phyloP scores from a whole-genome alignment of 1,284 basidiomycete genomes.

The Microbotryum scabiosae region DNA sequence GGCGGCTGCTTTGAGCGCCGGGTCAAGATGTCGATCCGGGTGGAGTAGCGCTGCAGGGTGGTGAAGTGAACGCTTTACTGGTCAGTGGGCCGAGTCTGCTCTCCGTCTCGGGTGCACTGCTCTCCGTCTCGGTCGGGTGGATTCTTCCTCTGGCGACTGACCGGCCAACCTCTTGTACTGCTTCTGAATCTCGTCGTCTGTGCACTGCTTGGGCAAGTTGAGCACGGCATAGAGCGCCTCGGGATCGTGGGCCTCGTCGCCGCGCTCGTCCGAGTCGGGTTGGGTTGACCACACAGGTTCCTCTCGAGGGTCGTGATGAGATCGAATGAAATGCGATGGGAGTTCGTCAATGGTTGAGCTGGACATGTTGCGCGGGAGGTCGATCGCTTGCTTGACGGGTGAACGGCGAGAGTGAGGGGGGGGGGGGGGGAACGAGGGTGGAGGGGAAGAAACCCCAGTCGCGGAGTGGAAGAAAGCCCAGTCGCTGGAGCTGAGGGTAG shows the following conservation, averaged over 20 bases:
- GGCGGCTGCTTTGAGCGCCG: conserved; percentile 52
- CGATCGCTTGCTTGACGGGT: no score
- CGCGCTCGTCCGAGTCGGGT: not conserved
- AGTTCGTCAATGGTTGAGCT: no score
- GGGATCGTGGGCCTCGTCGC: conserved; percentile 3
- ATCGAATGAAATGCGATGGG: no score
- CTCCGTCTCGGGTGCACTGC: no score
- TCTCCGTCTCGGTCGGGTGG: no score
- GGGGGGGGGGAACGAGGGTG: no score
- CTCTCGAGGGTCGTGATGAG: not conserved
- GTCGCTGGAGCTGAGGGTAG: no score
- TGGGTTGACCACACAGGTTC: not conserved
- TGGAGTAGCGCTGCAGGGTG: conserved; percentile 57
- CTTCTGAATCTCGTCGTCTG: conserved; percentile 25
- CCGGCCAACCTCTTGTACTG: conserved; percentile 29
- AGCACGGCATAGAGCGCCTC: conserved; percentile 26
- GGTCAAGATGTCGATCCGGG: conserved; percentile 69
- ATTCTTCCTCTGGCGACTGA: not conserved
- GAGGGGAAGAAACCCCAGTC: no score
- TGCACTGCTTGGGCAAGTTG: conserved; percentile 27
- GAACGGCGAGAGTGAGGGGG: no score
- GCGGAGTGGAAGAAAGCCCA: no score
- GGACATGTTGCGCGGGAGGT: no score
- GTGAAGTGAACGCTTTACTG: not conserved
- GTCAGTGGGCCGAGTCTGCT: no score